Base-by-base conservation (phyloP, 2,329 filamentous ascomycete genomes). In the Aspergillus costaricaensis region DNA sequence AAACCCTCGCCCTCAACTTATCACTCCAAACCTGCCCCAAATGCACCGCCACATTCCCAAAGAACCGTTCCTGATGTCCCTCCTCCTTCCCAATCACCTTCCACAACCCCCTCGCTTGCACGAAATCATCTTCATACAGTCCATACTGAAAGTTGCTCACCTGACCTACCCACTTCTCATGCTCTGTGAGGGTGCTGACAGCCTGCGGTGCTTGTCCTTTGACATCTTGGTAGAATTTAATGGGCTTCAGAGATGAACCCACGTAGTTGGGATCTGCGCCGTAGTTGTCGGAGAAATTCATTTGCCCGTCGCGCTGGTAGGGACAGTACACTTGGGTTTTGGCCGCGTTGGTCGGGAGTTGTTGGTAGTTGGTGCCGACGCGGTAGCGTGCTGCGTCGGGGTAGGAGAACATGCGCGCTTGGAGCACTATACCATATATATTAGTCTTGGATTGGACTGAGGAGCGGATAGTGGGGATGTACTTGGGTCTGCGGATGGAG, bases 361-460 rank as follows among this genome's bases (percentile, higher is more conserved):
- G 72, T 19, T 76, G 73, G 62, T 79, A 79, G 60, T 79, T 79
- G 15, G 70, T 71, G 8, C 77, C 77, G 12, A 79, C 65, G 6
- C 77, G 74, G 67, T 79, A 76, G 27, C 76, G 68, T 15, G 74
- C 70, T 5, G 75, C 84, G 58, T 88, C 86, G 0, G 84, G 81
- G 70, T 88, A 88, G 3, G 83, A 81, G 72, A 87, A 88, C 62
- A 87, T 77, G 15, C 86, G 81, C 0, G 83, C 81, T 71, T 88
- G 86, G 0, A 88, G 80, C 47, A 88, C 82, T 74, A 27, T 27
- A 27, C 25, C 25, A 3, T 27, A 27, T 27, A 8, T 27, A 27
- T 27, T 27, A 27, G 25, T 27, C 0, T 27, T 27, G 25, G 25
- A 27, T 8, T 27, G 6, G 25, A 3, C 25, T 8, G 25, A 27